Evolutionary conservation across 2,329 filamentous ascomycete genomes (phyloP).

Genomic region (Septoria petroselini): DNA sequence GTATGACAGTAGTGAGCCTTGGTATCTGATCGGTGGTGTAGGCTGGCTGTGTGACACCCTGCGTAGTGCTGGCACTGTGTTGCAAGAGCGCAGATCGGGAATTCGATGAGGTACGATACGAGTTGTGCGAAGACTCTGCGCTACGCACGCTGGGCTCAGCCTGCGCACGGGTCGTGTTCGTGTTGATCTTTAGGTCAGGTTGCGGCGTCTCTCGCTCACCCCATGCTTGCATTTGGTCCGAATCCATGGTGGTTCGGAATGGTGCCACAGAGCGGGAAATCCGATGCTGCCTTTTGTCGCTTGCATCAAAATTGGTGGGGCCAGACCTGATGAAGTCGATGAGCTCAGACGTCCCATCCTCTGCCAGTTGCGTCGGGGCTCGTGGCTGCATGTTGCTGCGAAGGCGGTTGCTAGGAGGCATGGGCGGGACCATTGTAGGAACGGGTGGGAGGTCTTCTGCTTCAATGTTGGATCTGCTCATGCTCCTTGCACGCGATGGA

Average conservation of each 20-base stretch:
- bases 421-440: slow-evolving; percentile 30
- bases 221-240: slow-evolving; percentile 63
- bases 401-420: slow-evolving; percentile 24
- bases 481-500: slow-evolving; percentile 22
- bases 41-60: slow-evolving; percentile 13
- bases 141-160: slow-evolving; percentile 19
- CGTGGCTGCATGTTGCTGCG: slow-evolving; percentile 31
- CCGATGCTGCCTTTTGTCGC: slow-evolving; percentile 52
- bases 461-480: slow-evolving; percentile 18
- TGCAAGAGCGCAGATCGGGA: slow-evolving; percentile 37
- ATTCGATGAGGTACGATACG: slow-evolving; percentile 40
- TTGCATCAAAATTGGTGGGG: slow-evolving; percentile 49
- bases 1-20: slow-evolving; percentile 15
- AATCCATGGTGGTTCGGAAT: slow-evolving; percentile 81
- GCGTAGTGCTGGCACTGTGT: slow-evolving; percentile 19
- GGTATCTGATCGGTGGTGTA: slow-evolving; percentile 21
- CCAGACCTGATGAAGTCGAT: slow-evolving; percentile 95
- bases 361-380: slow-evolving; percentile 58
- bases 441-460: slow-evolving; percentile 23
- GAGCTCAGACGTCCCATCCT: slow-evolving; percentile 74
- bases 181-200: slow-evolving; percentile 25
- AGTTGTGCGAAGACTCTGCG: slow-evolving; percentile 20
- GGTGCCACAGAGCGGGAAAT: slow-evolving; percentile 82
- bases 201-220: slow-evolving; percentile 34
- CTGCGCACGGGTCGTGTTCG: slow-evolving; percentile 10